Conservation (phyloP, 352 stramenopile genomes). For the Phytophthora ohioensis region DNA sequence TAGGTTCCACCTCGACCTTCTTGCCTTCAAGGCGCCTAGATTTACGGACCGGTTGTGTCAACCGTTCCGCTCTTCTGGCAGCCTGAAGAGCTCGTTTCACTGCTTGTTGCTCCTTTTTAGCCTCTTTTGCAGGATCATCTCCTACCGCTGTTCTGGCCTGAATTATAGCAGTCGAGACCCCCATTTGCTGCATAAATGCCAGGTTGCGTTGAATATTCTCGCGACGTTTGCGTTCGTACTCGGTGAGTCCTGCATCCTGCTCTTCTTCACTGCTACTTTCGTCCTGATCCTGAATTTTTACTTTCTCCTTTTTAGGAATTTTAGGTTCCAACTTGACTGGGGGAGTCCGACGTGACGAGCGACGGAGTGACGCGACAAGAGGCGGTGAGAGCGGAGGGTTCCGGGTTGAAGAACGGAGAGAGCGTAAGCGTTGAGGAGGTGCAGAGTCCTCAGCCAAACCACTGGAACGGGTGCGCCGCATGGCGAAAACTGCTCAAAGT, state of each 20-base stretch:
- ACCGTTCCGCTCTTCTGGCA: conserved; percentile 21
- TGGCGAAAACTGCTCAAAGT: not conserved
- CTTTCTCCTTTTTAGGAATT: conserved; percentile 4
- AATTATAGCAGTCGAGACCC: conserved; percentile 80
- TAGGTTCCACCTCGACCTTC: conserved; percentile 47
- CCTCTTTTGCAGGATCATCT: conserved; percentile 7
- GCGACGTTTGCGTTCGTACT: conserved; percentile 85
- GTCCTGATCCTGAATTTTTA: conserved; percentile 15
- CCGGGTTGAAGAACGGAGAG: conserved; percentile 21
- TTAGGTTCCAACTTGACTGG: conserved; percentile 20
- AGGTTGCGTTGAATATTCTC: conserved; percentile 89
- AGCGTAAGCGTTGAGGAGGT: conserved; percentile 30
- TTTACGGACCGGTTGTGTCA: conserved; percentile 59
- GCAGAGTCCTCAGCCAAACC: conserved; percentile 5
- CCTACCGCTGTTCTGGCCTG: conserved; percentile 58
- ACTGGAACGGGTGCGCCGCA: conserved; percentile 43
- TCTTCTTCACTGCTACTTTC: conserved; percentile 14
- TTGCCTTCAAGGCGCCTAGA: conserved; percentile 73
- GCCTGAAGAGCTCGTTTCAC: conserved; percentile 26
- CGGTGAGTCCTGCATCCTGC: conserved; percentile 43
- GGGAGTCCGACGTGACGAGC: conserved; percentile 22
- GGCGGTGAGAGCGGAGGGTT: conserved; percentile 31
- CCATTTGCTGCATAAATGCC: conserved; percentile 87
- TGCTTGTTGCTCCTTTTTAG: conserved; percentile 23
- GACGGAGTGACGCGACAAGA: conserved; percentile 24